phyloP scores from a whole-genome alignment of 2,329 filamentous ascomycete species.

The Aureobasidium vineae region DNA sequence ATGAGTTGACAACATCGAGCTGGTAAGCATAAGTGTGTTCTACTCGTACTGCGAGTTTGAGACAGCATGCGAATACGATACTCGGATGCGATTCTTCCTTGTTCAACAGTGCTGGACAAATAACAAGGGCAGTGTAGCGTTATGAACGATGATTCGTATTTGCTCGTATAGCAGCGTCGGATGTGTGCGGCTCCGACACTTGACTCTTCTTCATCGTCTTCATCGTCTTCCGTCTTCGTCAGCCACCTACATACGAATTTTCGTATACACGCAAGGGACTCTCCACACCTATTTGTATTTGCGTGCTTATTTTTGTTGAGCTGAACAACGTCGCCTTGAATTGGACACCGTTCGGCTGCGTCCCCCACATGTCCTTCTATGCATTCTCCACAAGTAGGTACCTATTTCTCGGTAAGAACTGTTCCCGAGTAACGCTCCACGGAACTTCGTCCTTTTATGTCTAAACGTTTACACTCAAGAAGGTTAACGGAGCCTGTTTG shows the following conservation, averaged over 20 bases:
- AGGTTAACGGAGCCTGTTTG: background rate
- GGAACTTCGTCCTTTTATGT: background rate
- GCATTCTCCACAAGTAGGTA: background rate
- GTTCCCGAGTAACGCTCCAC: background rate
- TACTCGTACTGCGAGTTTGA: background rate
- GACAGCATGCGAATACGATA: background rate
- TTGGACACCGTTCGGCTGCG: background rate
- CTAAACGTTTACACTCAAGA: background rate
- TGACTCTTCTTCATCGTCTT: background rate
- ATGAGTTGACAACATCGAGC: background rate
- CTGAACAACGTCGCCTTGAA: background rate
- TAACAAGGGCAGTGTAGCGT: background rate
- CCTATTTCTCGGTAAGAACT: background rate
- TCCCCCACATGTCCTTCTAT: background rate
- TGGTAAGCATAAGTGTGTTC: background rate
- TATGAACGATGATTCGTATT: background rate
- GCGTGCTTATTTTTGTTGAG: constrained; percentile 1
- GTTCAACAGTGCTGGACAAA: background rate
- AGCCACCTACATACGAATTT: background rate
- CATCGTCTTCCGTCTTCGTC: background rate
- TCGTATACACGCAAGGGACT: background rate
- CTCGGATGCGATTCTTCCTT: background rate
- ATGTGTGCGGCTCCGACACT: background rate
- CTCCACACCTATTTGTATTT: background rate
- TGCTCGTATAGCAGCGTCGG: constrained; percentile 12